Conservation (phyloP, 1,284 basidiomycete genomes). For the Marasmius fiardii region DNA sequence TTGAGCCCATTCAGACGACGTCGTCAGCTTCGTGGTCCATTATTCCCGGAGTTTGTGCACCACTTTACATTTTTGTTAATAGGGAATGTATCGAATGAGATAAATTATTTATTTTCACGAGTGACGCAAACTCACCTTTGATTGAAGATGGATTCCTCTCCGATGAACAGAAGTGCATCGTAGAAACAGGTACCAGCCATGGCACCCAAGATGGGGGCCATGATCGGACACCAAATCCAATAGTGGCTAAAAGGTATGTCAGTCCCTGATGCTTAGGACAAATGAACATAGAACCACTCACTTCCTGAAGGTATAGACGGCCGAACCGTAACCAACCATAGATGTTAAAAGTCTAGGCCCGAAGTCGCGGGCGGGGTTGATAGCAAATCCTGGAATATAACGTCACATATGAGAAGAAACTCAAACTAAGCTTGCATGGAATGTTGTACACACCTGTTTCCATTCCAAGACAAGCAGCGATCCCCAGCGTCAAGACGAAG, state of each 20-base stretch:
- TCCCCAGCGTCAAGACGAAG: conserved; percentile 35
- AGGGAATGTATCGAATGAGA: neutral
- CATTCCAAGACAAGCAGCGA: conserved; percentile 33
- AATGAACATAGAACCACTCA: conserved; percentile 10
- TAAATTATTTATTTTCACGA: neutral
- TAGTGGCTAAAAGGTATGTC: conserved; percentile 31
- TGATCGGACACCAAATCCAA: conserved; percentile 46
- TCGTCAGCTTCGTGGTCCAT: conserved; percentile 2
- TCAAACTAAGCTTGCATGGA: neutral
- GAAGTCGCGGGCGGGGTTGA: conserved; percentile 50
- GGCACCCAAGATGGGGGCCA: conserved; percentile 32
- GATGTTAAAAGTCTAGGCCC: conserved; percentile 45
- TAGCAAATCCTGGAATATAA: conserved; percentile 31
- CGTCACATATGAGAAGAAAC: neutral
- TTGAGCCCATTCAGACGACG: neutral
- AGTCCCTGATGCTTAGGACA: conserved; percentile 1
- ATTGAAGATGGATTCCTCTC: conserved; percentile 23
- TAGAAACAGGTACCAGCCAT: conserved; percentile 32
- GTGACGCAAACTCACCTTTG: neutral
- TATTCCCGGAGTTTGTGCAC: neutral
- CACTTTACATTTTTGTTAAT: neutral
- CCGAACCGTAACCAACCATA: conserved; percentile 42
- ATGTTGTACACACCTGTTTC: conserved; percentile 26
- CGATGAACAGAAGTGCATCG: conserved; percentile 33
- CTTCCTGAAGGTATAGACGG: conserved; percentile 28